These are phyloP conservation scores for Betula pendula DNA, from an alignment of 306 rosid species.

Conservation along the genomic window DNA sequence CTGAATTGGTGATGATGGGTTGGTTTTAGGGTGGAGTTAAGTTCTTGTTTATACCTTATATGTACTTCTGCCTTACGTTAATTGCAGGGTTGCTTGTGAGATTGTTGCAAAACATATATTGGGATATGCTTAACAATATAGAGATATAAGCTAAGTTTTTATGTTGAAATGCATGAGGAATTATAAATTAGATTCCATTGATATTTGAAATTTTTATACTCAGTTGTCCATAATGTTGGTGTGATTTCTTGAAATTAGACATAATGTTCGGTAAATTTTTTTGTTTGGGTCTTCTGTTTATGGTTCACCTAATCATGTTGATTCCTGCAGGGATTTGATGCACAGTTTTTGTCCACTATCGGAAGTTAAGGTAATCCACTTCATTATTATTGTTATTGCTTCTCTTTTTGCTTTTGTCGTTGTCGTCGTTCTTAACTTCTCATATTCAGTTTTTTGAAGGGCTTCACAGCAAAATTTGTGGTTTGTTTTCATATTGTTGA, in stretches of 20 bases:
- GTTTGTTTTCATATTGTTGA: neutral
- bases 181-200: too few species aligned
- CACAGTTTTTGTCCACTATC: conserved; percentile 93
- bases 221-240: neutral
- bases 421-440: conserved; percentile 16
- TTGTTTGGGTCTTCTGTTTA: conserved; percentile 9
- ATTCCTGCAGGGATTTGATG: conserved; percentile 77
- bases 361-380: conserved; percentile 76
- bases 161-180: neutral
- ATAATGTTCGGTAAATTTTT: neutral
- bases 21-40: neutral
- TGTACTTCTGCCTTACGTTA: neutral
- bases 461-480: neutral
- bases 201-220: neutral
- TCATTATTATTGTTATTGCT: conserved; percentile 8
- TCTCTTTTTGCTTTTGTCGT: neutral
- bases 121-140: neutral
- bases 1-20: neutral
- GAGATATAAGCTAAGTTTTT: neutral
- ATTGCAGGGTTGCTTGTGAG: neutral
- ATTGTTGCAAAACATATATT: neutral
- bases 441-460: conserved; percentile 3
- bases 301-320: conserved; percentile 26
- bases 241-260: neutral
- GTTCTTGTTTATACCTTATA: neutral